Conservation (phyloP, 2,329 filamentous ascomycete genomes). For the Pestalotiopsis sp. region DNA sequence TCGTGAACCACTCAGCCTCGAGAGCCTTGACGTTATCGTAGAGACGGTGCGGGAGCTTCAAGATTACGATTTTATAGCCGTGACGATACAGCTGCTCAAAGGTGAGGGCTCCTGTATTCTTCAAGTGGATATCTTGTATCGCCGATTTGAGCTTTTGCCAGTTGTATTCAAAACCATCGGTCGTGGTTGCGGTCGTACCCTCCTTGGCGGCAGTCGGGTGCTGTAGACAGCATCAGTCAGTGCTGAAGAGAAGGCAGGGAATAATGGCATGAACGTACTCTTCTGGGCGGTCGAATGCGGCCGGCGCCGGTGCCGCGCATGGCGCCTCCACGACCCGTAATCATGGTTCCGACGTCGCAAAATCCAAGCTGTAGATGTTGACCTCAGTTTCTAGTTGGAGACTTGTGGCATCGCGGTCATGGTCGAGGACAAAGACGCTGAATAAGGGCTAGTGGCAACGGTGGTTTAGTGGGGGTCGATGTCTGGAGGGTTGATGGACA, state of each 20-base stretch:
- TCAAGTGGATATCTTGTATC: conserved; percentile 85
- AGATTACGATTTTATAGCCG: conserved; percentile 90
- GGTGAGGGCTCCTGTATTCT: conserved; percentile 85
- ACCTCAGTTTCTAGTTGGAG: no score
- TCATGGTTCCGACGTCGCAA: conserved; percentile 24
- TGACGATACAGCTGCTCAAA: conserved; percentile 96
- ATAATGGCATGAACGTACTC: conserved; percentile 24
- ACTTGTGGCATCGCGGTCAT: not conserved
- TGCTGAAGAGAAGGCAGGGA: not conserved
- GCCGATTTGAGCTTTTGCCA: conserved; percentile 80
- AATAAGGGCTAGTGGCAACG: not conserved
- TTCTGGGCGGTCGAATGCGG: conserved; percentile 34
- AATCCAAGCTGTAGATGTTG: not conserved
- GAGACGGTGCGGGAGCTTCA: conserved; percentile 80
- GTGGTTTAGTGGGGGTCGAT: not conserved
- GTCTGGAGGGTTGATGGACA: not conserved
- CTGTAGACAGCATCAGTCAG: not conserved
- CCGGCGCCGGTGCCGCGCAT: conserved; percentile 28
- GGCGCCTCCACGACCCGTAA: conserved; percentile 33
- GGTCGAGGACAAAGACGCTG: not conserved
- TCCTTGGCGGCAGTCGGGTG: not conserved
- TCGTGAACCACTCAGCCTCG: conserved; percentile 79
- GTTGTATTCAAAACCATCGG: conserved; percentile 80
- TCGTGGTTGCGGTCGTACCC: not conserved
- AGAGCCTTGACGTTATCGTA: conserved; percentile 82